Base-by-base conservation (phyloP, 345 rosid species). In the Gynandropsis gynandra region DNA sequence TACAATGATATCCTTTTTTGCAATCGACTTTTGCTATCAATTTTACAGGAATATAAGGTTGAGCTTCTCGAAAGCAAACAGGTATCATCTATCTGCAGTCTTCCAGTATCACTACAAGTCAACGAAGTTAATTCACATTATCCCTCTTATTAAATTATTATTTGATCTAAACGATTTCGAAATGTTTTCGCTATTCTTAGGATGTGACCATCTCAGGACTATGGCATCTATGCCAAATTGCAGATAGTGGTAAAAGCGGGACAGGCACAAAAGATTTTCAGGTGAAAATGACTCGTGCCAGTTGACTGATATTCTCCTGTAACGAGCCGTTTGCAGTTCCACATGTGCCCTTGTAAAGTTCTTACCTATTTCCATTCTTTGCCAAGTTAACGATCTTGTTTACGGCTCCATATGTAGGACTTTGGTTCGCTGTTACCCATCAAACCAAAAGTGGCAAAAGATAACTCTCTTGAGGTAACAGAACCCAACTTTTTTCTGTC, bases 31-130 rank as follows among this genome's bases (percentile, higher is more conserved):
- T 55, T 63, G 54, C 53, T 17, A 48, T 35, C 42, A 37, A 42
- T 41, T 58, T 51, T 48, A 64, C 87, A 83, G 98, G 95, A 90
- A 71, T 87, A 74, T 60, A 90, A 83, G 74, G 76, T 86, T 51
- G 89, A 77, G 34, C 64, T 78, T 64, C 67, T 86, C 9, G 95
- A 89, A 67, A 72, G 63, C 79, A 90, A 86, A 74, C 95, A 80
- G 81, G 96, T 83, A 59, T 36, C 35, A 37, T 57, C 33, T 58
- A 31, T 14, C 15, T 41, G 47, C 56, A 38, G 12, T 54, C 10
- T 29, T 43, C 47, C 8, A 0, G 16, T 31, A 45, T 55, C 8
- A 19, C 42, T 20, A 55, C 2, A 12, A 52, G 32, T 38, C 32
- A n/a, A n/a, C n/a, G n/a, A n/a, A n/a, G n/a, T n/a, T n/a, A n/a